Evolutionary conservation across 106 monocot genomes (phyloP), one percentile per base, ranked within the genome.

Genomic region (Dioscorea dumetorum): DNA sequence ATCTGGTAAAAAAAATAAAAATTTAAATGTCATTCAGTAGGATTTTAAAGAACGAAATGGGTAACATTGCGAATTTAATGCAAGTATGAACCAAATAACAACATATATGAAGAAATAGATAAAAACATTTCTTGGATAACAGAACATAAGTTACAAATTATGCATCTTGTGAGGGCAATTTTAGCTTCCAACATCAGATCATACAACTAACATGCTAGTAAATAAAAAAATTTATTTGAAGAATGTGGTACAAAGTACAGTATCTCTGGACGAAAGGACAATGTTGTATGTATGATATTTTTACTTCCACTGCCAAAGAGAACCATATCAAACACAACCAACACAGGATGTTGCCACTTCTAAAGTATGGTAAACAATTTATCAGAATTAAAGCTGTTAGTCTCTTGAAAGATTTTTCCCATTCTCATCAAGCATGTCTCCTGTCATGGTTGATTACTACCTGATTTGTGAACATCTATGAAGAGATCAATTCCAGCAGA

Each of bases 1-100:
- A 86, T 76, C 86, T 81, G 64, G 19, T 53, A 49, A 61, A 49
- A 71, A 24, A 50, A n/a, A 50, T 2, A 41, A 18, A 53, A 9
- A 34, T 34, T 4, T 34, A 63, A 12, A 19, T 22, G 63, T 49
- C 5, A 48, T 19, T 21, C n/a, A 16, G 0, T 12, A 48, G n/a
- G 0, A 54, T 18, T 19, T 54, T 50, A 19, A 54, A 54, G 9
- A 67, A 20, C 11, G 33, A 16, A 50, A 50, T 67, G n/a, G 22
- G 22, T 50, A 23, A 17, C 50, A 17, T 8, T 16, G 7, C 5
- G 2, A 61, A 13, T 13, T 24, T n/a, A 31, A 0, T 61, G 23
- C 61, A 31, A 18, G 33, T 16, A 33, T 6, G 0, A 16, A 33
- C 63, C 2, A 16, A 0, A 16, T 17, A 63, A 31, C 32, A 11